phyloP scores from a whole-genome alignment of 805 yeast species.

The Tetrapisispora pingtungensis region DNA sequence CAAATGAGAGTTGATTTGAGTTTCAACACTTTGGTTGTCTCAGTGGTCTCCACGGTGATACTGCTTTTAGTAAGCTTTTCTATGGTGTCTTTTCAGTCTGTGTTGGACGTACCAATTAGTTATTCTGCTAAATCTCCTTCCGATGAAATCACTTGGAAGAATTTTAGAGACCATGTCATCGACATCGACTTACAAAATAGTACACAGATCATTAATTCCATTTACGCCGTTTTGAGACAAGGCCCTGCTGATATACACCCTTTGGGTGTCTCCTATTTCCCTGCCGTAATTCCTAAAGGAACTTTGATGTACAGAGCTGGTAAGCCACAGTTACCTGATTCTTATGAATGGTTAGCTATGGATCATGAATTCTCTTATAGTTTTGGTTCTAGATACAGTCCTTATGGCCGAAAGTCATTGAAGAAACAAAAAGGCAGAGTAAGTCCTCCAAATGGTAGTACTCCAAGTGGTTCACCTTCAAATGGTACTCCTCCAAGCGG shows the following conservation, averaged over 20 bases:
- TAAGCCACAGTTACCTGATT: slow-evolving; percentile 33
- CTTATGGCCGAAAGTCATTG: slow-evolving; percentile 16
- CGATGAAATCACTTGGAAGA: slow-evolving; percentile 9
- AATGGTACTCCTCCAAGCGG: neutral
- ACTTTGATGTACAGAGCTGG: slow-evolving; percentile 50
- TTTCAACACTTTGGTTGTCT: neutral
- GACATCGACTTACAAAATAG: slow-evolving; percentile 40
- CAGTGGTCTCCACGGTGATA: neutral
- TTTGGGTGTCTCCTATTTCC: slow-evolving; percentile 46
- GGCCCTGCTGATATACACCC: slow-evolving; percentile 45
- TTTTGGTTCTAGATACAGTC: slow-evolving; percentile 30
- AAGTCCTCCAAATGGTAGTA: neutral
- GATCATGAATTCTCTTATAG: slow-evolving; percentile 50
- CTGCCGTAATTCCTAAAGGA: slow-evolving; percentile 52
- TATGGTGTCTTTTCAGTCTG: neutral
- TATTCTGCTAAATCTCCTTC: neutral
- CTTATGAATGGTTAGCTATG: slow-evolving; percentile 56
- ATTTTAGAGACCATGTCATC: slow-evolving; percentile 16
- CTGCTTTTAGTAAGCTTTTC: slow-evolving; percentile 2
- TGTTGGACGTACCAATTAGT: too few relatives aligned
- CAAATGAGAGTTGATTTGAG: slow-evolving; percentile 1
- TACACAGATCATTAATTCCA: slow-evolving; percentile 45
- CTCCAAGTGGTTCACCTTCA: neutral
- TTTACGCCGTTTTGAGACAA: slow-evolving; percentile 43
- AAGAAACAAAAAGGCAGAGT: too few relatives aligned